Evolutionary conservation across 805 yeast species (phyloP).

Genomic region (Ogataea parapolymorpha): DNA sequence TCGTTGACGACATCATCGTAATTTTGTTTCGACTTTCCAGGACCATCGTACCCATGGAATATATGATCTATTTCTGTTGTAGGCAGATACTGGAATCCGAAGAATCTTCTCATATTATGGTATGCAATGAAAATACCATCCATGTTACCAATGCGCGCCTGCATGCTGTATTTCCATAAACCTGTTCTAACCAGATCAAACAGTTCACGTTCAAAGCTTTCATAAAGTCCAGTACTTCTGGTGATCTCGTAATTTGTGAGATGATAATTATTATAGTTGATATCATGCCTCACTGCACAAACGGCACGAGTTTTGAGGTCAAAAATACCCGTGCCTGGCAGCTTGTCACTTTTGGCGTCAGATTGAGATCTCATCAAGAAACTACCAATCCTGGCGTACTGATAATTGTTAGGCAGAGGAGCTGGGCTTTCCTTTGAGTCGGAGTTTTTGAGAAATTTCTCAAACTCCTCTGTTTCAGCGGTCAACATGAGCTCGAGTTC

Average conservation of each 20-base stretch:
- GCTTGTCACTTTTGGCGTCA: constrained; percentile 70
- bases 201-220: constrained; percentile 80
- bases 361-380: constrained; percentile 87
- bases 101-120: constrained; percentile 75
- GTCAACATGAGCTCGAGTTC: constrained; percentile 76
- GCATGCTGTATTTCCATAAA: constrained; percentile 79
- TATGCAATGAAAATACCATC: constrained; percentile 93
- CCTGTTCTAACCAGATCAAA: constrained; percentile 73
- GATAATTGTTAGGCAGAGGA: constrained; percentile 41
- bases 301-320: constrained; percentile 92
- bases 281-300: constrained; percentile 77
- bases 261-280: constrained; percentile 47
- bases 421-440: constrained; percentile 6
- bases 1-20: constrained; percentile 22
- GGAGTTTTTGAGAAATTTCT: constrained; percentile 29
- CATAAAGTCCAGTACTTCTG: constrained; percentile 59
- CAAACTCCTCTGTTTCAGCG: constrained; percentile 50
- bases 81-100: constrained; percentile 90
- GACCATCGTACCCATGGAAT: constrained; percentile 41
- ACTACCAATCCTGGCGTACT: constrained; percentile 64
- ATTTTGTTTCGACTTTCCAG: constrained; percentile 5
- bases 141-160: constrained; percentile 94
- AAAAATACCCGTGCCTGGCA: constrained; percentile 91
- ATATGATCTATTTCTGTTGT: constrained; percentile 65
- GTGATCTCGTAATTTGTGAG: constrained; percentile 67